Base-by-base conservation (phyloP, 164 flowering plant genomes). In the Piper betle region DNA sequence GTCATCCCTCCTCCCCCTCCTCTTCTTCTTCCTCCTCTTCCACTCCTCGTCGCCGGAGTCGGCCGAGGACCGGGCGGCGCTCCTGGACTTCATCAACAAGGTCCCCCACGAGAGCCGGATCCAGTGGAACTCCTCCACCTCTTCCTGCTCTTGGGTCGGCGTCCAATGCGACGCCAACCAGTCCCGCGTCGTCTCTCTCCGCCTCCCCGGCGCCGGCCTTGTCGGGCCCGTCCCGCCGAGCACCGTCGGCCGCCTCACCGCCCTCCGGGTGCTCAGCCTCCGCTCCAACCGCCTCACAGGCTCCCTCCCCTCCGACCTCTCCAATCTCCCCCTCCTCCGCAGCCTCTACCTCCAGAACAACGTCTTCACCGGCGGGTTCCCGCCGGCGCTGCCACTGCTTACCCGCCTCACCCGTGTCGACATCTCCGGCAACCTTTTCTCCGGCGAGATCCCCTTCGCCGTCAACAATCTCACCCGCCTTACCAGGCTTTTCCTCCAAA, bases 161-260 rank as follows among this genome's bases (percentile, higher is more conserved):
- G 33, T 25, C 33, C 33, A 25, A 25, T 25, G 33, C 33, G 33
- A 25, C 33, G 8, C 67, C 1, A 72, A 56, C 40, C 61, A 54
- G 6, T 73, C 85, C 37, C 74, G 37, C 60, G 85, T 88, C 37
- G 59, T 19, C 68, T 19, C 69, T n/a, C 82, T 93, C 43, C 86
- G 92, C 2, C 83, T 94, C 6, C 99, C 99, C 1, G 97, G 86
- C 3, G 80, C 75, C 11, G 96, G 88, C 39, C 80, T 94, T 0
- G 77, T 84, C 5, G 99, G 99, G 12, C 68, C 50, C 39, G 82
- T 94, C 37, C 91, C 95, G 6, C 19, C 73, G 5, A 73, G 78
- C 64, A 85, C 95, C 1, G 42, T 91, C 37, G 89, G 91, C 18
- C 66, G 69, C 0, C 67, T 94, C 33, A 69, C 73, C 37, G 68